Evolutionary conservation across 768 basidiomycete species (phyloP).

Genomic region (Tylopilus sp.): DNA sequence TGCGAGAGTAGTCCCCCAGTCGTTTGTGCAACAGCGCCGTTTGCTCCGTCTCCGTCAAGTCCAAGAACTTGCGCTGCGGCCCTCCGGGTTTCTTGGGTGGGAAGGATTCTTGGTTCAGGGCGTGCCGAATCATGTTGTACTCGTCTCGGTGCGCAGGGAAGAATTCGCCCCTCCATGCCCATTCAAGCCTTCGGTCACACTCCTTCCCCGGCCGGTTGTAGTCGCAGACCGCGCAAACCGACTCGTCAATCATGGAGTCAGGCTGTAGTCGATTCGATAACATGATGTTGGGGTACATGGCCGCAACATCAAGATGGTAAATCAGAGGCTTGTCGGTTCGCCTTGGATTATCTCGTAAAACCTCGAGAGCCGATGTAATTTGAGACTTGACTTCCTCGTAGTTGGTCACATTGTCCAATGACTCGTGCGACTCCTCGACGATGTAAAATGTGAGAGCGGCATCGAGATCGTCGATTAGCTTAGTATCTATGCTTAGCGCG

Average conservation of each 20-base stretch:
- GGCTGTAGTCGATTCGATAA: slow-evolving; percentile 98
- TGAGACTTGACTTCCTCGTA: slow-evolving; percentile 88
- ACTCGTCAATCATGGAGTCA: slow-evolving; percentile 95
- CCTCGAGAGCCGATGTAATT: slow-evolving; percentile 75
- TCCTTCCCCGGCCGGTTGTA: slow-evolving; percentile 95
- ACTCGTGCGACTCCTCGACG: slow-evolving; percentile 74
- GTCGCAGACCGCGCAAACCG: slow-evolving; percentile 96
- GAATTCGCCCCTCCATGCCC: slow-evolving; percentile 99
- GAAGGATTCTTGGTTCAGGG: slow-evolving; percentile 91
- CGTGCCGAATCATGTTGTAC: slow-evolving; percentile 98
- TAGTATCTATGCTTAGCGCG: not conserved
- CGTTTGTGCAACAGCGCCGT: slow-evolving; percentile 93
- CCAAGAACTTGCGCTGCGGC: slow-evolving; percentile 76
- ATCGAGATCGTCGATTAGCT: slow-evolving; percentile 95
- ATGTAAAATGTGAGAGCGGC: slow-evolving; percentile 88
- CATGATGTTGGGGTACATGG: slow-evolving; percentile 99
- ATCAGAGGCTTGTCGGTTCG: slow-evolving; percentile 92
- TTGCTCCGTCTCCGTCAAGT: slow-evolving; percentile 82
- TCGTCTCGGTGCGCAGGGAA: slow-evolving; percentile 98
- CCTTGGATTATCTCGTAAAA: slow-evolving; percentile 87
- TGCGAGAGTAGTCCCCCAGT: slow-evolving; percentile 95
- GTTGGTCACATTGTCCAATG: slow-evolving; percentile 84
- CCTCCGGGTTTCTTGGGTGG: slow-evolving; percentile 74
- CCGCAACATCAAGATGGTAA: slow-evolving; percentile 97
- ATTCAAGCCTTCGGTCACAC: slow-evolving; percentile 89